phyloP scores from a whole-genome alignment of 805 yeast species.

The Kodamaea neixiangensis region DNA sequence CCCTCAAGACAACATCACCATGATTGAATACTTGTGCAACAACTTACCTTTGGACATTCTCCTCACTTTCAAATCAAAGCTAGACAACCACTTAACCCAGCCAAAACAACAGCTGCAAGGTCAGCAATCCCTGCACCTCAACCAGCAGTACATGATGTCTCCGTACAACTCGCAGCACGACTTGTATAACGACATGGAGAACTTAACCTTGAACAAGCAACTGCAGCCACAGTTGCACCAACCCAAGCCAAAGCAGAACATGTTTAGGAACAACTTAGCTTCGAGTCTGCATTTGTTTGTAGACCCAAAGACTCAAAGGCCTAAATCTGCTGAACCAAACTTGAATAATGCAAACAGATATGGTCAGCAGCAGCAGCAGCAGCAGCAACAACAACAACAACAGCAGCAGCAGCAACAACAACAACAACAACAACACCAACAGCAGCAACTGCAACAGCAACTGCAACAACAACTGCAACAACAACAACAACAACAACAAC shows the following conservation, averaged over 20 bases:
- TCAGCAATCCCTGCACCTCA: conserved; percentile 5
- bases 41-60: conserved; percentile 54
- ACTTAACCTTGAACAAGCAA: conserved; percentile 15
- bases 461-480: conserved; percentile 25
- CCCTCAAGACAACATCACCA: conserved; percentile 52
- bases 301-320: conserved; percentile 29
- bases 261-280: conserved; percentile 18
- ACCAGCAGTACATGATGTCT: conserved; percentile 9
- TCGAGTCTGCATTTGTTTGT: conserved; percentile 19
- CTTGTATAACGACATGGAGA: conserved; percentile 19
- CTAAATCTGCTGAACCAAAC: conserved; percentile 49
- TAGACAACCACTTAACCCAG: conserved; percentile 40
- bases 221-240: conserved; percentile 29
- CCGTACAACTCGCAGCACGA: conserved; percentile 13
- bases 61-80: conserved; percentile 47
- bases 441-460: conserved; percentile 22
- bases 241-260: conserved; percentile 43
- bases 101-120: conserved; percentile 11
- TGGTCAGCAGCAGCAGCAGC: conserved; percentile 11
- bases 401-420: conserved; percentile 15
- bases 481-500: conserved; percentile 17
- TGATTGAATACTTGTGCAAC: conserved; percentile 55
- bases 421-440: conserved; percentile 16
- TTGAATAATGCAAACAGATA: conserved; percentile 21
- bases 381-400: conserved; percentile 10